Conservation (phyloP, 129 eudicot species). For the Smallanthus sonchifolius region DNA sequence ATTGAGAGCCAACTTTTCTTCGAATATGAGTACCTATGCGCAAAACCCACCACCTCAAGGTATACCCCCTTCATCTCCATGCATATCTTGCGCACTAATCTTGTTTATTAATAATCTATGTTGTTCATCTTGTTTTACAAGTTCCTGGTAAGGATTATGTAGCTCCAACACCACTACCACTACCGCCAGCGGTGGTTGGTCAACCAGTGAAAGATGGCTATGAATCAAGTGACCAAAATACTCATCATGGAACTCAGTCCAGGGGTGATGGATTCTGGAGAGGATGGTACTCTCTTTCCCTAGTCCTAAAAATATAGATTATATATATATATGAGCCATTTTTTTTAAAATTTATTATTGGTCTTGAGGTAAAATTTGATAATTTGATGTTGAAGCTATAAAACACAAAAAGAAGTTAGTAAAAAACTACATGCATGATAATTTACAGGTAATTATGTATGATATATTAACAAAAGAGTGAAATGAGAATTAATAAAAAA, state of each 20-base stretch:
- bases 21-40: constrained; percentile 28
- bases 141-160: constrained; percentile 20
- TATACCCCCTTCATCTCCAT: background rate
- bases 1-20: constrained; percentile 12
- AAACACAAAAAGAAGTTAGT: no score
- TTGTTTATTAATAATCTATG: background rate
- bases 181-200: constrained; percentile 33
- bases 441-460: no score
- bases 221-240: constrained; percentile 19
- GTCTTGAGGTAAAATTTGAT: no score
- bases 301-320: background rate
- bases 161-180: constrained; percentile 18
- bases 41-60: constrained; percentile 38
- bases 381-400: no score
- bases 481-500: no score
- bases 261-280: constrained; percentile 42
- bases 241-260: constrained; percentile 27
- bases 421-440: no score
- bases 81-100: no score
- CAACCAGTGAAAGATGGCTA: constrained; percentile 29
- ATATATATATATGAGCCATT: no score
- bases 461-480: no score
- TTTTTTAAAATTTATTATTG: no score
- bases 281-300: constrained; percentile 36
- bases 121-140: constrained; percentile 13